phyloP scores from a whole-genome alignment of 345 rosid genomes.

The Eucalyptus melliodora region DNA sequence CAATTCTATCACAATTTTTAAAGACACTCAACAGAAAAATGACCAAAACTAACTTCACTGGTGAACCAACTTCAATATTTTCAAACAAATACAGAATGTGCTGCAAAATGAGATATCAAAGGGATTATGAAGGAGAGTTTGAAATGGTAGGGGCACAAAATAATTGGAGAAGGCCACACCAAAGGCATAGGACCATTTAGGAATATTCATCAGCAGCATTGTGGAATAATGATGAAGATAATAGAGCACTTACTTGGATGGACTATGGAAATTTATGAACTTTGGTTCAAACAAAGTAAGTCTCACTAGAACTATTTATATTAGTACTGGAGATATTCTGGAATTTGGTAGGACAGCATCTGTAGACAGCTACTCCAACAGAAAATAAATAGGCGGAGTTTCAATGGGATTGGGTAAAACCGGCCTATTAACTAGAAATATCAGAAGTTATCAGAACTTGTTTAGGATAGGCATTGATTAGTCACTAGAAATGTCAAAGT shows the following conservation, averaged over 20 bases:
- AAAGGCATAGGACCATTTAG: not conserved
- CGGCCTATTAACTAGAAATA: not conserved
- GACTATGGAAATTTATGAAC: not conserved
- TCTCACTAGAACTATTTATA: not conserved
- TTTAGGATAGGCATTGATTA: not conserved
- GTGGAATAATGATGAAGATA: not conserved
- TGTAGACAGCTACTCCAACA: not conserved
- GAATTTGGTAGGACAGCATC: not conserved
- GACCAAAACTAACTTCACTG: not conserved
- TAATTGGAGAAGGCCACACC: not conserved
- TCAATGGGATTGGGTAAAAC: not conserved
- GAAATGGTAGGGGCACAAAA: not conserved
- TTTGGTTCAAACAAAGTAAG: not conserved
- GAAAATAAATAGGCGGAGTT: not conserved
- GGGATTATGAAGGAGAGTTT: not conserved
- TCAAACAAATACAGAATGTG: not conserved
- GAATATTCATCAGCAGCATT: not conserved
- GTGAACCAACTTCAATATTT: not conserved
- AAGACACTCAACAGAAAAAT: not conserved
- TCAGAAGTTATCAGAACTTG: not conserved
- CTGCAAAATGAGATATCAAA: not conserved
- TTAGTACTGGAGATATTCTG: not conserved
- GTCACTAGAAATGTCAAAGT: not conserved
- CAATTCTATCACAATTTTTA: not conserved
- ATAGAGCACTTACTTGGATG: not conserved